Evolutionary conservation across 768 basidiomycete species (phyloP), one percentile per base, ranked within the genome.

Genomic region (Tulasnella sp.): DNA sequence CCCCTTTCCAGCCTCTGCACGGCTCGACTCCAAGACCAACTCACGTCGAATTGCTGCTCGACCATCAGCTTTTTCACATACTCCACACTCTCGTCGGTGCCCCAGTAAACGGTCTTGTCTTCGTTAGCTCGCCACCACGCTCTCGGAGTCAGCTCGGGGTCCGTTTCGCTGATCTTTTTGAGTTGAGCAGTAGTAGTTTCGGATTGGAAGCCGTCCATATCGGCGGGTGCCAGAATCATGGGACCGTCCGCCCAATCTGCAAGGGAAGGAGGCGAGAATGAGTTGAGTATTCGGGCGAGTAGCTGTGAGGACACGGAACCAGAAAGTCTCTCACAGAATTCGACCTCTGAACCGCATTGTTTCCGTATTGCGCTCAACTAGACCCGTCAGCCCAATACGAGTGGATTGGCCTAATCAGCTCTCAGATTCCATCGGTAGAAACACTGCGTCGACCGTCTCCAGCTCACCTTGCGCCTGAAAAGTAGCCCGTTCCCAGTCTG

Each of bases 281-380:
- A 42, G 39, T 67, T 20, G 57, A 40, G 18, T 29, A 13, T 44
- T 69, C 18, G 42, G 51, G 23, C 3, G 35, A 46, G 57, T 13
- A 57, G 23, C 0, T n/a, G n/a, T 23, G n/a, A 48, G 32, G 61
- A 16, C 6, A 23, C 23, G 55, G 55, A 57, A 23, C 55, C 18
- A 16, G 3, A 81, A 35, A 2, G 35, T 35, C 35, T n/a, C 83
- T 42, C 75, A 91, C 92, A 90, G 76, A 93, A 85, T 80, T 93
- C 91, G 55, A 92, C 83, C 75, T 87, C 86, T 80, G 90, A 90
- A 78, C 85, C 88, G 80, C 89, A 89, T 78, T 91, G 87, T 83
- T 92, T 93, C 73, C 92, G 87, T 37, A 94, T 85, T 2, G 92
- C 92, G 26, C 91, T 91, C 69, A 93, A 85, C 92, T 94, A 81